phyloP scores from a whole-genome alignment of 2,329 filamentous ascomycete genomes.

The Neocatenulostroma microsporum region DNA sequence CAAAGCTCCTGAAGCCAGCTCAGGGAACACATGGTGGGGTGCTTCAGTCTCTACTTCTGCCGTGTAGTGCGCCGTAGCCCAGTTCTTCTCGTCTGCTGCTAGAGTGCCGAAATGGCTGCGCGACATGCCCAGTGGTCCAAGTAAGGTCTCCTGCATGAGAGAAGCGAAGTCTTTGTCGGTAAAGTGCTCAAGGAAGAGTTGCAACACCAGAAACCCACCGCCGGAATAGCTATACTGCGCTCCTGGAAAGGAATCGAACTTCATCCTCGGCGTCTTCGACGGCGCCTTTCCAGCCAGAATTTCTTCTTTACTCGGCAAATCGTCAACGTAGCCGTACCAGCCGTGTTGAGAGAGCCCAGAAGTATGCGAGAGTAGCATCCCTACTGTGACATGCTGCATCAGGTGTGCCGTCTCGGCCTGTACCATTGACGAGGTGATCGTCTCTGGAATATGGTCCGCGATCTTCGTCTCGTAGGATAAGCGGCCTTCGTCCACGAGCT shows the following conservation, averaged over 20 bases:
- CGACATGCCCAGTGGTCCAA: constrained; percentile 19
- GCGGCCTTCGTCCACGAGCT: constrained; percentile 17
- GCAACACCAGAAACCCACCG: constrained; percentile 19
- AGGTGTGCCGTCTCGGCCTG: constrained; percentile 12
- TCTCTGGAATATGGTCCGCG: constrained; percentile 11
- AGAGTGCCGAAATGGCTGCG: constrained; percentile 15
- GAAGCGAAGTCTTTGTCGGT: constrained; percentile 11
- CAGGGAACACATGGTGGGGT: constrained; percentile 16
- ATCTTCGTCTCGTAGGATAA: constrained; percentile 16
- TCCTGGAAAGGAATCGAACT: constrained; percentile 17
- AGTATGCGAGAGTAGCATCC: constrained; percentile 19
- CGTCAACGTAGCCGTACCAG: constrained; percentile 19
- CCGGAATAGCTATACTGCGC: constrained; percentile 21
- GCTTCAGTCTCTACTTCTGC: constrained; percentile 5
- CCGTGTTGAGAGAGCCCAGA: constrained; percentile 20
- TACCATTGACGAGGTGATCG: constrained; percentile 8
- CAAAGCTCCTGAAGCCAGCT: constrained; percentile 20
- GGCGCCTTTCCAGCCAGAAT: constrained; percentile 15
- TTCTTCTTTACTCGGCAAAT: constrained; percentile 6
- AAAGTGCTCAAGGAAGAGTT: constrained; percentile 18
- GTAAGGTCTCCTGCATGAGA: constrained; percentile 18
- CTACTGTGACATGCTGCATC: constrained; percentile 18
- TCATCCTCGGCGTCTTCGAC: constrained; percentile 18
- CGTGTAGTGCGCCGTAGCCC: constrained; percentile 15
- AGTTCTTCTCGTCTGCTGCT: constrained; percentile 12